A percentile compares a stretch with the other conserved stretches of the same genome.
These are phyloP conservation scores for Paxillus involutus DNA, from an alignment of 768 basidiomycete genomes.

Conservation along the genomic window DNA sequence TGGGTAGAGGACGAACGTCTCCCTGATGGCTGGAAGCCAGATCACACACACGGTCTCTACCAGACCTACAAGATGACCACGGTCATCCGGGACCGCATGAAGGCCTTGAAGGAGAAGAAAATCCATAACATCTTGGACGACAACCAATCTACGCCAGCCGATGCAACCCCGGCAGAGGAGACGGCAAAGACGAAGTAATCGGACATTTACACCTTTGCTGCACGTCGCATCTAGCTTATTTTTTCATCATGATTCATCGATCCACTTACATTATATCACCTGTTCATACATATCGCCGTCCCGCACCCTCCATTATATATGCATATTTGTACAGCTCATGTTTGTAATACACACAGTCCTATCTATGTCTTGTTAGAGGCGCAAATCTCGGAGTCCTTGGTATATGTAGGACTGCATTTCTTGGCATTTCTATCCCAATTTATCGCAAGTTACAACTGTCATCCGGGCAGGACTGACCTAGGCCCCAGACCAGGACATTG, in stretches of 20 bases:
- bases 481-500: too few relatives aligned
- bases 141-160: neutral
- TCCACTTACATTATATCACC: neutral
- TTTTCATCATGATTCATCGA: neutral
- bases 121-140: conserved; percentile 21
- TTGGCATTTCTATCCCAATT: too few relatives aligned
- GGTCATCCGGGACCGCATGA: conserved; percentile 28
- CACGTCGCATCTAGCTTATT: neutral
- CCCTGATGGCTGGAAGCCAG: conserved; percentile 39
- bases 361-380: too few relatives aligned
- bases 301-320: too few relatives aligned
- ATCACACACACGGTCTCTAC: conserved; percentile 29
- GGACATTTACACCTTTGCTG: neutral
- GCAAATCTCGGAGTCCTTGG: too few relatives aligned
- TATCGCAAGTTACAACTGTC: too few relatives aligned
- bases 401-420: too few relatives aligned
- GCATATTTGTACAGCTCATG: too few relatives aligned
- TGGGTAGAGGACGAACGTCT: conserved; percentile 57
- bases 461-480: too few relatives aligned
- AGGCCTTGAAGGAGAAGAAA: conserved; percentile 14
- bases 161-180: neutral
- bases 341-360: too few relatives aligned
- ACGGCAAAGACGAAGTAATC: conserved; percentile 17
- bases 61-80: conserved; percentile 30
- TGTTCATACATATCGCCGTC: too few relatives aligned